Evolutionary conservation across 169 alveolate species (phyloP).

Genomic region (Cryptosporidium felis): DNA sequence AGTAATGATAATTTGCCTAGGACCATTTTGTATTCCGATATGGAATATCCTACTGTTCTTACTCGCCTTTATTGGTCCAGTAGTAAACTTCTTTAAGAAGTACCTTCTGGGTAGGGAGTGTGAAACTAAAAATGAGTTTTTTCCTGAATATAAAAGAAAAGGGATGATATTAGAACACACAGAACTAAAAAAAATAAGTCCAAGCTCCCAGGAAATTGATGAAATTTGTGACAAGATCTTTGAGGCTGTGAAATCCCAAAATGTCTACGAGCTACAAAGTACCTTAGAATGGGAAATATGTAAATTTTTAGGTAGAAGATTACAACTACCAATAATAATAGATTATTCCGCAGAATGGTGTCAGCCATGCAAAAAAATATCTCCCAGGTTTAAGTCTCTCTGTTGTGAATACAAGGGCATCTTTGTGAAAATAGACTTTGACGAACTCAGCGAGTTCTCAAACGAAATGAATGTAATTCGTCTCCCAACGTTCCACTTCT

Average conservation of each 20-base stretch:
- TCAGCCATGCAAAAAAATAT: conserved; percentile 51
- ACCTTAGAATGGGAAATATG: conserved; percentile 37
- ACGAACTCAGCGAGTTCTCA: background rate
- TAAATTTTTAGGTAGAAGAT: conserved; percentile 6
- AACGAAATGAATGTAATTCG: conserved; percentile 1
- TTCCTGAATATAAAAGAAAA: background rate
- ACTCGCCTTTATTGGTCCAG: conserved; percentile 6
- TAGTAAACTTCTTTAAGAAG: background rate
- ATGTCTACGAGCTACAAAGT: conserved; percentile 9
- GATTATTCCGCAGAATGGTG: conserved; percentile 65
- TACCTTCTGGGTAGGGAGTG: background rate
- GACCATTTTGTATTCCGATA: conserved; percentile 59
- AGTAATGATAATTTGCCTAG: conserved; percentile 55
- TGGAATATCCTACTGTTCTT: conserved; percentile 32
- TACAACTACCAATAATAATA: conserved; percentile 26
- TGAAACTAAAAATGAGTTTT: background rate
- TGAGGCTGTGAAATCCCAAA: background rate
- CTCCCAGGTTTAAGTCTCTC: background rate
- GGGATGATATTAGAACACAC: background rate
- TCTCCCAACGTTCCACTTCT: conserved; percentile 56
- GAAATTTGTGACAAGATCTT: background rate
- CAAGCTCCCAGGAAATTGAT: background rate
- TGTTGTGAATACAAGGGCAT: conserved; percentile 30
- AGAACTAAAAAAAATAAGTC: background rate
- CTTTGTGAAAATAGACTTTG: conserved; percentile 21